A percentile compares a stretch with the other conserved stretches of the same genome.
phyloP scores from a whole-genome alignment of 257 asterid genomes.

The Petrea volubilis region DNA sequence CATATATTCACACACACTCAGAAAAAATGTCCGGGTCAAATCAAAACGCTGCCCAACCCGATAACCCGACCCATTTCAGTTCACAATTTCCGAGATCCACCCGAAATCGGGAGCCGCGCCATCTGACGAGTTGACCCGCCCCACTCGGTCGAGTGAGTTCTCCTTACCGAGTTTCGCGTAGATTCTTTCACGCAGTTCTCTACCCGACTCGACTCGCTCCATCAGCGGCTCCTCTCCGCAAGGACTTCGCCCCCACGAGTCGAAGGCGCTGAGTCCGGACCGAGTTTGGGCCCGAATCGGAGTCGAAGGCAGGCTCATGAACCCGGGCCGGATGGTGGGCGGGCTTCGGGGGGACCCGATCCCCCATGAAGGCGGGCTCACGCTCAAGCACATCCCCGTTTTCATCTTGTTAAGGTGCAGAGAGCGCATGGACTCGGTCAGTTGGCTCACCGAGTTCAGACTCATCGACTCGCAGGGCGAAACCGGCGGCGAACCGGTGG shows the following conservation, averaged over 20 bases:
- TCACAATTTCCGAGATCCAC: slow-evolving; percentile 28
- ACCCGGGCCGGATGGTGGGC: slow-evolving; percentile 39
- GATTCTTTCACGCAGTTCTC: slow-evolving; percentile 63
- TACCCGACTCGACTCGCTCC: slow-evolving; percentile 90
- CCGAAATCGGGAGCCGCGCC: slow-evolving; percentile 24
- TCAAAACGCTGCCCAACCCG: not conserved
- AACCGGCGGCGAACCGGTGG: slow-evolving; percentile 57
- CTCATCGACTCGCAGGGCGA: slow-evolving; percentile 49
- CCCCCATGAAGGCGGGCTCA: slow-evolving; percentile 63
- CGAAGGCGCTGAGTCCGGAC: slow-evolving; percentile 41
- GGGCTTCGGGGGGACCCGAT: slow-evolving; percentile 65
- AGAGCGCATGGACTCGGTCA: slow-evolving; percentile 58
- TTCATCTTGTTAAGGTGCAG: slow-evolving; percentile 59
- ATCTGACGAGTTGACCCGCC: slow-evolving; percentile 20
- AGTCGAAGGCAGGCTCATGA: slow-evolving; percentile 59
- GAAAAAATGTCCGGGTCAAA: not conserved
- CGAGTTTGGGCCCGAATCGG: slow-evolving; percentile 49
- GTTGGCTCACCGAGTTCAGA: slow-evolving; percentile 45
- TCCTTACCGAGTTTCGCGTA: slow-evolving; percentile 77
- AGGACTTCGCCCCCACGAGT: slow-evolving; percentile 43
- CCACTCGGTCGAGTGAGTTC: slow-evolving; percentile 64
- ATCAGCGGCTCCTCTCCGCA: slow-evolving; percentile 65
- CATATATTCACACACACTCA: slow-evolving; percentile 13
- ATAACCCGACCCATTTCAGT: slow-evolving; percentile 18
- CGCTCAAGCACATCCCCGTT: slow-evolving; percentile 38